phyloP scores from a whole-genome alignment of 2,329 filamentous ascomycete species.

The Trichoderma aggressivum region DNA sequence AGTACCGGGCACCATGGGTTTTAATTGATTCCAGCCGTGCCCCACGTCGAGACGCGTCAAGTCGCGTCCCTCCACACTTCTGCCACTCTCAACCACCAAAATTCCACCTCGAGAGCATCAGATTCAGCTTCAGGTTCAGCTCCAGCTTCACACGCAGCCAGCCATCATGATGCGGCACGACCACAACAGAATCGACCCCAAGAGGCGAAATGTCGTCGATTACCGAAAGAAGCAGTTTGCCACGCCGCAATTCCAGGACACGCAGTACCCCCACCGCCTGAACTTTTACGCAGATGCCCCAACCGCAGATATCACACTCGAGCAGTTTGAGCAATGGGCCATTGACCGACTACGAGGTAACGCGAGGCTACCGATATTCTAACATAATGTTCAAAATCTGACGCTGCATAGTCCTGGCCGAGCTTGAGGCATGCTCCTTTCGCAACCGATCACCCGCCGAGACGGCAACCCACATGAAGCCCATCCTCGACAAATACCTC shows the following conservation, averaged over 20 bases:
- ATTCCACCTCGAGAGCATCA: neutral
- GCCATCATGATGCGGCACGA: conserved; percentile 49
- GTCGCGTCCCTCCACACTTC: conserved; percentile 32
- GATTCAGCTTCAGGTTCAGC: neutral
- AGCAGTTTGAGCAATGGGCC: conserved; percentile 98
- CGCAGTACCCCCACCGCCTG: conserved; percentile 77
- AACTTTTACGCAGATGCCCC: conserved; percentile 90
- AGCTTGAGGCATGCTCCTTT: conserved; percentile 92
- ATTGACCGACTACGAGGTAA: conserved; percentile 83
- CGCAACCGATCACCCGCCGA: conserved; percentile 84
- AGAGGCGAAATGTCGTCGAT: conserved; percentile 73
- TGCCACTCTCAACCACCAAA: neutral
- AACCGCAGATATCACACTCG: conserved; percentile 89
- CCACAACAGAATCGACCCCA: conserved; percentile 58
- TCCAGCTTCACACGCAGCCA: conserved; percentile 16
- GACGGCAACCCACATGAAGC: conserved; percentile 77
- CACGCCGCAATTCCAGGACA: conserved; percentile 69
- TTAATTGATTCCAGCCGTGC: conserved; percentile 28
- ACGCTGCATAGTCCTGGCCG: conserved; percentile 63
- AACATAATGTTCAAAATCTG: neutral
- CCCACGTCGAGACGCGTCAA: conserved; percentile 29
- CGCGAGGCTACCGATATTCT: neutral
- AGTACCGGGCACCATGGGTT: neutral
- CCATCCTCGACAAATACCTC: conserved; percentile 82
- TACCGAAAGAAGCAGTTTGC: conserved; percentile 86